phyloP scores from a whole-genome alignment of 345 rosid species.

The Kernera saxatilis region DNA sequence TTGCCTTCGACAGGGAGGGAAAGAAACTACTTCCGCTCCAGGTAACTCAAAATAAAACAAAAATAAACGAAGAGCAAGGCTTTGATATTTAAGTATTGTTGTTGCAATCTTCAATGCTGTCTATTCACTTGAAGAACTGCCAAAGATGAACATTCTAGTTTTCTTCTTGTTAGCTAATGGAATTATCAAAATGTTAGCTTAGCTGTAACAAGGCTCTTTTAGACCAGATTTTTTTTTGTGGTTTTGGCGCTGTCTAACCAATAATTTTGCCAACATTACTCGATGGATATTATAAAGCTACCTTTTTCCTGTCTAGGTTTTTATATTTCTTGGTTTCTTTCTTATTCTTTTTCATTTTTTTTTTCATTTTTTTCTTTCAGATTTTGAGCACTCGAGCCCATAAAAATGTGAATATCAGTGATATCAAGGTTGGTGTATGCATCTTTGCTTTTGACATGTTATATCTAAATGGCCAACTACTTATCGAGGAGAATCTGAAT shows the following conservation, averaged over 20 bases:
- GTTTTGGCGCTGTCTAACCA: no score
- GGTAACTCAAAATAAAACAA: no score
- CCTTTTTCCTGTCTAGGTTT: no score
- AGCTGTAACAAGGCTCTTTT: no score
- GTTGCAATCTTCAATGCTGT: background rate
- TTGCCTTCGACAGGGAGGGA: conserved; percentile 69
- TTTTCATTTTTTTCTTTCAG: conserved; percentile 40
- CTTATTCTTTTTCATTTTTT: no score
- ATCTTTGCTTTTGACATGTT: conserved; percentile 81
- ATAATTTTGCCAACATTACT: no score
- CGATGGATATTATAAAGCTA: no score
- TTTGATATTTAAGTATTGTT: background rate
- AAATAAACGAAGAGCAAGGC: background rate
- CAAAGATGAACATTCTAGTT: no score
- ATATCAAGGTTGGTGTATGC: conserved; percentile 87
- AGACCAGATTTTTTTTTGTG: no score
- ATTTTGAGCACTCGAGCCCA: conserved; percentile 69
- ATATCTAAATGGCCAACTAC: conserved; percentile 65
- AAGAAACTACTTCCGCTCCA: conserved; percentile 77
- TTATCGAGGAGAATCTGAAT: conserved; percentile 63
- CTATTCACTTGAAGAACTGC: background rate
- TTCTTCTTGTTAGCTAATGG: no score
- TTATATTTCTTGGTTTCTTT: no score
- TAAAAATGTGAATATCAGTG: conserved; percentile 66
- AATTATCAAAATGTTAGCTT: no score